Conservation (phyloP, 2,329 filamentous ascomycete genomes). For the Sporothrix phasma region DNA sequence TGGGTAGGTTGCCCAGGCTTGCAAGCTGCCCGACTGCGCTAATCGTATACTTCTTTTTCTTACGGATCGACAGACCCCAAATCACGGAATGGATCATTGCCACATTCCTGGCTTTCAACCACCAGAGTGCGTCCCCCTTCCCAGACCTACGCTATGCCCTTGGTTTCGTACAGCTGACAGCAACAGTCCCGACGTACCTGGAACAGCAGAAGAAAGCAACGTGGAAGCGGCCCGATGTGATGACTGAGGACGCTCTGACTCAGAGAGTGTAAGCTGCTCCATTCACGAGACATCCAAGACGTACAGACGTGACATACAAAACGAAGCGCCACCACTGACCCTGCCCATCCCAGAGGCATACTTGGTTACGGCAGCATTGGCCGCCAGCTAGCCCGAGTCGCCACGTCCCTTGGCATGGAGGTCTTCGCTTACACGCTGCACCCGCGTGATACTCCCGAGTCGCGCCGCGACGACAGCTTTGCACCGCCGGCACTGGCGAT, state of each 20-base stretch:
- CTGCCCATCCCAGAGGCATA: slow-evolving; percentile 32
- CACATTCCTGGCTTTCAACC: slow-evolving; percentile 41
- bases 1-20: slow-evolving; percentile 35
- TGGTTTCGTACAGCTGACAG: neutral
- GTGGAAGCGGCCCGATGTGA: slow-evolving; percentile 31
- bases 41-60: neutral
- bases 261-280: slow-evolving; percentile 37
- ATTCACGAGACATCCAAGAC: no score
- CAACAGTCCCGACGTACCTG: slow-evolving; percentile 35
- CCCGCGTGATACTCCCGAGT: slow-evolving; percentile 56
- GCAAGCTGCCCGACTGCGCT: no score
- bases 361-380: slow-evolving; percentile 47
- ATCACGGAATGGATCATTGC: slow-evolving; percentile 48
- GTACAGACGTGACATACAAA: no score
- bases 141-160: neutral
- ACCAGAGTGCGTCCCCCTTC: slow-evolving; percentile 31
- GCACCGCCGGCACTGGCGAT: slow-evolving; percentile 55
- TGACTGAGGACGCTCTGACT: slow-evolving; percentile 35
- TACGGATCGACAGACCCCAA: slow-evolving; percentile 35
- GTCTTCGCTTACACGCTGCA: slow-evolving; percentile 67
- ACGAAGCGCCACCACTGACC: neutral
- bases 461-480: slow-evolving; percentile 53
- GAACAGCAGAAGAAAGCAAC: slow-evolving; percentile 33
- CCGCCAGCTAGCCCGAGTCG: slow-evolving; percentile 45
- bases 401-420: slow-evolving; percentile 56